Percentiles rank a stretch among this genome's conserved stretches.
These are phyloP conservation scores for Triticum aestivum DNA, from an alignment of 176 grass and related monocot species.

Conservation along the genomic window IWGSC_CS_RefSeq_v2.1 NC_057795.1:396472481-396472980, in stretches of 20 bases:
- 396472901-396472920: background rate
- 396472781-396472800: background rate
- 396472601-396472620: background rate
- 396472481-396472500: background rate
- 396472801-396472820: background rate
- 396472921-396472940: too few species aligned
- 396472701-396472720: background rate
- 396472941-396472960: too few species aligned
- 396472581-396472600: background rate
- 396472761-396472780: background rate
- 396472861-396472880: background rate
- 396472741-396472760: background rate
- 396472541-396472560: background rate
- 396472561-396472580: background rate
- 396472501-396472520: background rate
- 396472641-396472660: background rate
- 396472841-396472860: background rate
- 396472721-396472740: background rate
- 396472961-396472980: too few species aligned
- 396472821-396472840: background rate
- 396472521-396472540: background rate
- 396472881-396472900: background rate
- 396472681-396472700: background rate
- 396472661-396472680: background rate
- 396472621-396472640: background rate